A percentile compares a stretch with the other conserved stretches of the same genome.
These are phyloP conservation scores for Eucalyptus paniculata DNA, from an alignment of 345 rosid genomes.

Conservation along the genomic window DNA sequence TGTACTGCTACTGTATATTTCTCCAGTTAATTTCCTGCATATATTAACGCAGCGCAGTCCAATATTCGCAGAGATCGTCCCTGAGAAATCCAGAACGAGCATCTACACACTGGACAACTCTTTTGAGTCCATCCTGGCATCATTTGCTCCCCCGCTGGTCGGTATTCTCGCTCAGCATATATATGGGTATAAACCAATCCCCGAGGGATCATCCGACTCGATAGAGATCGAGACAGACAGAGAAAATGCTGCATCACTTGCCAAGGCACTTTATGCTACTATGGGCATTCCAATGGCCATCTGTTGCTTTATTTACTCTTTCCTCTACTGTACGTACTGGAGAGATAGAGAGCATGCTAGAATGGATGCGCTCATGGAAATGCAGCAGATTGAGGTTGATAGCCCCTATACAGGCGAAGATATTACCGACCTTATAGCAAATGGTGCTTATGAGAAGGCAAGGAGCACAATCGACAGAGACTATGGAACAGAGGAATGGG, in stretches of 20 bases:
- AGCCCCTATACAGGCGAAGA: neutral
- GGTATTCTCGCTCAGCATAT: constrained; percentile 66
- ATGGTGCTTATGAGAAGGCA: neutral
- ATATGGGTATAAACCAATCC: constrained; percentile 65
- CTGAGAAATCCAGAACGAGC: constrained; percentile 67
- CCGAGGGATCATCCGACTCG: constrained; percentile 20
- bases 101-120: constrained; percentile 72
- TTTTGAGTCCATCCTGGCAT: constrained; percentile 62
- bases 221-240: constrained; percentile 48
- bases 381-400: constrained; percentile 18
- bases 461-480: constrained; percentile 16
- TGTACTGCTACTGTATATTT: neutral
- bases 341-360: constrained; percentile 63
- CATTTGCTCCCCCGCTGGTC: constrained; percentile 78
- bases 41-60: constrained; percentile 27
- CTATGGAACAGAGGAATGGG: constrained; percentile 8
- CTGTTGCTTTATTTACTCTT: constrained; percentile 67
- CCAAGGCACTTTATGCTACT: constrained; percentile 73
- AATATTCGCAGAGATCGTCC: constrained; percentile 84
- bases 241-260: constrained; percentile 64
- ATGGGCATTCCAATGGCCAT: constrained; percentile 64
- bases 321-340: constrained; percentile 66
- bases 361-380: constrained; percentile 60
- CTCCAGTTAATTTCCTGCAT: neutral
- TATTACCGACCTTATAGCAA: constrained; percentile 1